phyloP scores from a whole-genome alignment of 2,329 filamentous ascomycete species.

The Colletotrichum sp. region DNA sequence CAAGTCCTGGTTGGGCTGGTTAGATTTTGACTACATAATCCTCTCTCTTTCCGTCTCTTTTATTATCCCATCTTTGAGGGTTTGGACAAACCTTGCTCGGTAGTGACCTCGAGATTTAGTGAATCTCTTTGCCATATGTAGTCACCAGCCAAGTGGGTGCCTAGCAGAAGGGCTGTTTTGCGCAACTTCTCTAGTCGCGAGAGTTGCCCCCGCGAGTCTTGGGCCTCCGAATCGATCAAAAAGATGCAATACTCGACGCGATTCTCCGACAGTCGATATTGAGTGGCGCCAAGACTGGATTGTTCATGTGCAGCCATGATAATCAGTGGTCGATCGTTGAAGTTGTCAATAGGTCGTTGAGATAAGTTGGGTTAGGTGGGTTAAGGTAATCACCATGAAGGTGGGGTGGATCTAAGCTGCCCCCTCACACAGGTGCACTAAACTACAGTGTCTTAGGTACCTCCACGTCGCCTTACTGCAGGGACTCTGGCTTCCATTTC shows the following conservation, averaged over 20 bases:
- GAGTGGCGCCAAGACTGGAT: background rate
- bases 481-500: background rate
- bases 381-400: background rate
- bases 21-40: background rate
- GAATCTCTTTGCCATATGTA: constrained; percentile 95
- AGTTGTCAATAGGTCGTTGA: background rate
- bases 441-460: background rate
- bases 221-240: constrained; percentile 58
- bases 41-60: background rate
- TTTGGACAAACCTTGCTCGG: constrained; percentile 52
- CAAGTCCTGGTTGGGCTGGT: constrained; percentile 42
- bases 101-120: constrained; percentile 74
- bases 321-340: background rate
- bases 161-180: constrained; percentile 68
- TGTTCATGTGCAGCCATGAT: background rate
- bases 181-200: constrained; percentile 74
- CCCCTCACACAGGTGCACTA: background rate
- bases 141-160: constrained; percentile 70
- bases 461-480: background rate
- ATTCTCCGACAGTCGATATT: constrained; percentile 71
- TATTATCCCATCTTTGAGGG: background rate
- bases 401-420: background rate
- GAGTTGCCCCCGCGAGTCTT: constrained; percentile 60
- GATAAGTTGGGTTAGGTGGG: background rate
- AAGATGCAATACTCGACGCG: constrained; percentile 86